Evolutionary conservation across 176 grass and related monocot species (phyloP), one percentile per base, ranked within the genome.

Genomic region (Stipa capillata): DNA sequence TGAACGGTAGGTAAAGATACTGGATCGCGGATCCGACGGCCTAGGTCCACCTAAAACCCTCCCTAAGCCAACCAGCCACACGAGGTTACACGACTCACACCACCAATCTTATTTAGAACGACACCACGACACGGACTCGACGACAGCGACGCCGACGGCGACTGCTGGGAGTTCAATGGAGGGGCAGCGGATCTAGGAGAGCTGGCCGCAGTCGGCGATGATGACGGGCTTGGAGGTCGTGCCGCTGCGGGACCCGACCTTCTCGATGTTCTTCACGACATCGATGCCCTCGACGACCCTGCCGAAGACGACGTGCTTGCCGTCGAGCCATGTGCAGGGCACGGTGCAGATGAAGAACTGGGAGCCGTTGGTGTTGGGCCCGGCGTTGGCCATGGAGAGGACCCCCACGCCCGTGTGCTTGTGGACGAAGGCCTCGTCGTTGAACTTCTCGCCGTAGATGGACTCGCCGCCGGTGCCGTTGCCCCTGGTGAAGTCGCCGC

Each of bases 341-440:
- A 63, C 82, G 31, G 91, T 94, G 88, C 91, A 94, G 85, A 94
- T 68, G 91, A 94, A 94, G 83, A 94, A 94, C 83, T 94, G 91
- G 31, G 91, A 94, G 3, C 91, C 91, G 53, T 94, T 94, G 49
- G 91, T 94, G 85, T 86, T 80, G 12, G 91, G 91, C 12, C 91
- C 88, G 0, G 91, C 73, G 80, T 94, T 94, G 42, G 91, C 91
- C 91, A 94, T 94, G 65, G 91, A 94, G 17, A 94, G 88, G 2
- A 94, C 32, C 0, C 91, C 91, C 0, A 37, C 12, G 0, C 8
- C 60, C 0, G 88, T 88, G 79, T 94, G 91, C 91, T 94, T 86
- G 82, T 28, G 71, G 5, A 56, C 42, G 84, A 94, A 94, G 49
- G 16, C 80, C 83, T 94, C 91, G 84, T 94, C 91, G 10, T 52